Evolutionary conservation across 495 filamentous ascomycete species (phyloP).

Genomic region (Talaromyces proteolyticus): DNA sequence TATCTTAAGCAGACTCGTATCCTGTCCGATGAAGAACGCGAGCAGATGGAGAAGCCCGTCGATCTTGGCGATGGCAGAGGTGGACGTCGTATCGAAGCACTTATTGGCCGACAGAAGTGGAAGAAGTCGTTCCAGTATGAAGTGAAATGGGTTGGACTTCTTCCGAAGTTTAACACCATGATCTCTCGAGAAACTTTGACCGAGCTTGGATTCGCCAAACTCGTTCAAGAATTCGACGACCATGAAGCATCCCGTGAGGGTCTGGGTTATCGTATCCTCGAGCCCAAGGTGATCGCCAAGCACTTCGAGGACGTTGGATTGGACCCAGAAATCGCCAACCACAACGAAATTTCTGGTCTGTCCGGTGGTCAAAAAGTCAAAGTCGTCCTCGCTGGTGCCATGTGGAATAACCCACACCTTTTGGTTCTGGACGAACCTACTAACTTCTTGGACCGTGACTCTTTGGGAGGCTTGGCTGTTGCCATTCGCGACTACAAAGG

Average conservation of each 20-base stretch:
- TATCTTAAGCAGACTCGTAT: constrained; percentile 95
- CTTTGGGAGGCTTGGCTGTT: constrained; percentile 88
- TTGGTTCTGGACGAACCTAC: constrained; percentile 98
- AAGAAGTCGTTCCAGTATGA: constrained; percentile 99
- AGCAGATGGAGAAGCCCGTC: constrained; percentile 84
- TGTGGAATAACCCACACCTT: constrained; percentile 99
- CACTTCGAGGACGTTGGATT: constrained; percentile 97
- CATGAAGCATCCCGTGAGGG: constrained; percentile 97
- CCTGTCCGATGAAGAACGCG: constrained; percentile 75
- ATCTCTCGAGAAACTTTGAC: constrained; percentile 90
- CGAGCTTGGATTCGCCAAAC: constrained; percentile 80
- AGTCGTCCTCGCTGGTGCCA: constrained; percentile 93
- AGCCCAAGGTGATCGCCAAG: constrained; percentile 90
- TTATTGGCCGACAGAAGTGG: constrained; percentile 96
- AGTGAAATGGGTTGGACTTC: constrained; percentile 84
- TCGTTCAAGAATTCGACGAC: constrained; percentile 97
- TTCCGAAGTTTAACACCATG: constrained; percentile 89
- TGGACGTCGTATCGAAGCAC: constrained; percentile 68
- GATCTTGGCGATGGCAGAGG: constrained; percentile 80
- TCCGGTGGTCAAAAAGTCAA: constrained; percentile 99
- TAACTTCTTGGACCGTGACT: constrained; percentile 98
- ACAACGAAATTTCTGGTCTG: constrained; percentile 95
- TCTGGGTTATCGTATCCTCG: constrained; percentile 87
- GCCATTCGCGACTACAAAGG: constrained; percentile 97
- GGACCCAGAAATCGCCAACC: constrained; percentile 95